phyloP scores from a whole-genome alignment of 495 filamentous ascomycete genomes.

The Lepraria neglecta region DNA sequence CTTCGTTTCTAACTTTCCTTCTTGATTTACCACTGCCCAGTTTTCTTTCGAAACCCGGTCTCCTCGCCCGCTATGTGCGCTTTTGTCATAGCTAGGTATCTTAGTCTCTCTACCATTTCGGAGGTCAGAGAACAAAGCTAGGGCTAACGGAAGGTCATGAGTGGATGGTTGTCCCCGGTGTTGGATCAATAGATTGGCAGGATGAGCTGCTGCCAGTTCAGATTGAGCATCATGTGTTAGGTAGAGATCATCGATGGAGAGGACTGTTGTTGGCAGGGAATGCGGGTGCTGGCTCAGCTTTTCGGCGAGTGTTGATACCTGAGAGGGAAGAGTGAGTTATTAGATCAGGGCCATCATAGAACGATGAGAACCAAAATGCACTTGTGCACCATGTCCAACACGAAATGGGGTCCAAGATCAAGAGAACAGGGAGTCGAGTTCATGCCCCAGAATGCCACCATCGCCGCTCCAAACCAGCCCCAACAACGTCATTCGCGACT shows the following conservation, averaged over 20 bases:
- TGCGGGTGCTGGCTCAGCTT: constrained; percentile 62
- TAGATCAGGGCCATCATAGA: background rate
- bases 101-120: constrained; percentile 44
- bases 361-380: background rate
- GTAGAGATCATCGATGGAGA: constrained; percentile 92
- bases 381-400: no score
- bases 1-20: constrained; percentile 45
- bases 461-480: no score
- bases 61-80: constrained; percentile 66
- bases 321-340: background rate
- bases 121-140: constrained; percentile 57
- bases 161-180: constrained; percentile 81
- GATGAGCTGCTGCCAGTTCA: constrained; percentile 57
- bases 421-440: no score
- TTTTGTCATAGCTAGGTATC: constrained; percentile 83
- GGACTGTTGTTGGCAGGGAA: constrained; percentile 63
- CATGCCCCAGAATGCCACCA: no score
- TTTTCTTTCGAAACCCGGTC: constrained; percentile 57
- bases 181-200: constrained; percentile 68
- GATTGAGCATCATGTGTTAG: constrained; percentile 65
- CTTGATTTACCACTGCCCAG: constrained; percentile 60
- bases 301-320: constrained; percentile 59
- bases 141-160: constrained; percentile 68
- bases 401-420: no score
- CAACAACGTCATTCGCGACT: no score